These are phyloP conservation scores for Penicillium polonicum DNA, from an alignment of 2,329 filamentous ascomycete species.

Conservation along the genomic window DNA sequence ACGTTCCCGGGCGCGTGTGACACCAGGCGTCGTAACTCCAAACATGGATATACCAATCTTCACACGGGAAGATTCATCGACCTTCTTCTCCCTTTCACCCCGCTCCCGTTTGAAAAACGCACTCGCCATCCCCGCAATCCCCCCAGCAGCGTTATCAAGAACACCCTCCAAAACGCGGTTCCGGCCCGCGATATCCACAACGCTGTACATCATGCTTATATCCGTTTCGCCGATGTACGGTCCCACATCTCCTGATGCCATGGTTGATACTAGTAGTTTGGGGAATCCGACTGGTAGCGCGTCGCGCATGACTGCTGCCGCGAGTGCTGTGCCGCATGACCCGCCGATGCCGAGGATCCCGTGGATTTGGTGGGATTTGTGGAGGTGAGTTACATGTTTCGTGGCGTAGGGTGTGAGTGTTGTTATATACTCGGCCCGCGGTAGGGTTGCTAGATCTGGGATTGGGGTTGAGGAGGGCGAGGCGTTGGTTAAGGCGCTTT, in stretches of 20 bases:
- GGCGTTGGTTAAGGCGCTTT: slow-evolving; percentile 43
- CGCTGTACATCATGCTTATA: slow-evolving; percentile 68
- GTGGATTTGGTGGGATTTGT: slow-evolving; percentile 45
- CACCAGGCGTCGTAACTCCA: slow-evolving; percentile 68
- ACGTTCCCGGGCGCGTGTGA: slow-evolving; percentile 54
- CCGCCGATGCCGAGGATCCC: slow-evolving; percentile 62
- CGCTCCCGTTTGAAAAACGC: slow-evolving; percentile 36
- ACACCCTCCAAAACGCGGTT: slow-evolving; percentile 60
- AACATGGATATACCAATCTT: slow-evolving; percentile 69
- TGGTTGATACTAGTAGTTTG: slow-evolving; percentile 68
- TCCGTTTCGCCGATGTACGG: slow-evolving; percentile 67
- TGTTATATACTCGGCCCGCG: slow-evolving; percentile 57
- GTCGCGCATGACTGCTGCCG: slow-evolving; percentile 60
- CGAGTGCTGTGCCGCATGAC: slow-evolving; percentile 62
- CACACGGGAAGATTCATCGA: slow-evolving; percentile 36
- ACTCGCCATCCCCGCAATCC: slow-evolving; percentile 59
- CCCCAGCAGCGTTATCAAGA: slow-evolving; percentile 62
- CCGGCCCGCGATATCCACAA: slow-evolving; percentile 67
- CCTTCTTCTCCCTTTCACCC: no score
- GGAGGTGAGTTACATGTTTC: slow-evolving; percentile 40
- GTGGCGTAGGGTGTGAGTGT: slow-evolving; percentile 54
- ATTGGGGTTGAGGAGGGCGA: slow-evolving; percentile 16
- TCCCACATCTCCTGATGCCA: slow-evolving; percentile 65
- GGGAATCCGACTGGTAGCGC: slow-evolving; percentile 65
- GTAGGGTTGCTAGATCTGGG: slow-evolving; percentile 40